Percentiles rank a stretch among this genome's conserved stretches.
phyloP scores from a whole-genome alignment of 2,329 filamentous ascomycete species.

The Fusarium temperatum region DNA sequence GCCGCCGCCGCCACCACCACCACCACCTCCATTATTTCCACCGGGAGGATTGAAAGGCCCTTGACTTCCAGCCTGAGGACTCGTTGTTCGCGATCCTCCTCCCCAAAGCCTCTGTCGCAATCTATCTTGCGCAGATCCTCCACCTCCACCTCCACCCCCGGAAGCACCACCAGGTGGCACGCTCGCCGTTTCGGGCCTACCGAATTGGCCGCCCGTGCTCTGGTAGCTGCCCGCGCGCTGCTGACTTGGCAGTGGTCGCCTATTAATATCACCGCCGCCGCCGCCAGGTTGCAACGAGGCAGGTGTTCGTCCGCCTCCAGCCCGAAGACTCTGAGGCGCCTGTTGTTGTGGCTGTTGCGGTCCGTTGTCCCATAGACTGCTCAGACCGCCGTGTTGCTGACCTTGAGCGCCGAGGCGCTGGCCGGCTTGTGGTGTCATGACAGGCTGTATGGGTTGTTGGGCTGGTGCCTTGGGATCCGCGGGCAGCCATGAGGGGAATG shows the following conservation, averaged over 20 bases:
- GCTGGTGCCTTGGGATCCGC: conserved; percentile 76
- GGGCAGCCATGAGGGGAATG: conserved; percentile 87
- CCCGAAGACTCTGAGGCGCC: conserved; percentile 55
- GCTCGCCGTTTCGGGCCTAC: conserved; percentile 37
- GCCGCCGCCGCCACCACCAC: conserved; percentile 42
- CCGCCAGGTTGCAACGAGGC: conserved; percentile 40
- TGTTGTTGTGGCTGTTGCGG: conserved; percentile 44
- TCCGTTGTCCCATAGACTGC: conserved; percentile 67
- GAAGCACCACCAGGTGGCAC: conserved; percentile 44
- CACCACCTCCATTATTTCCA: conserved; percentile 28
- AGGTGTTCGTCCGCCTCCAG: conserved; percentile 50
- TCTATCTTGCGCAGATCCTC: conserved; percentile 77
- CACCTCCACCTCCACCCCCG: conserved; percentile 50
- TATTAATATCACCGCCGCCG: conserved; percentile 46
- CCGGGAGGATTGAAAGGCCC: conserved; percentile 60
- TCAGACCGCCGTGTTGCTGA: conserved; percentile 53
- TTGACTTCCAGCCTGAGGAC: conserved; percentile 53
- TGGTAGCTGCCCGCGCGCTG: conserved; percentile 75
- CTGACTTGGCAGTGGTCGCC: conserved; percentile 45
- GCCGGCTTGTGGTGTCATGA: conserved; percentile 62
- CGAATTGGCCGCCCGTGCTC: conserved; percentile 45
- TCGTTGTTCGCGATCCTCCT: conserved; percentile 64
- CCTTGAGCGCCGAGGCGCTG: conserved; percentile 61
- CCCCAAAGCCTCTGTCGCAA: conserved; percentile 83
- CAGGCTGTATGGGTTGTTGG: conserved; percentile 63